Evolutionary conservation across 495 filamentous ascomycete genomes (phyloP), one percentile per base, ranked within the genome.

Genomic region (Aspergillus mulundensis): DNA sequence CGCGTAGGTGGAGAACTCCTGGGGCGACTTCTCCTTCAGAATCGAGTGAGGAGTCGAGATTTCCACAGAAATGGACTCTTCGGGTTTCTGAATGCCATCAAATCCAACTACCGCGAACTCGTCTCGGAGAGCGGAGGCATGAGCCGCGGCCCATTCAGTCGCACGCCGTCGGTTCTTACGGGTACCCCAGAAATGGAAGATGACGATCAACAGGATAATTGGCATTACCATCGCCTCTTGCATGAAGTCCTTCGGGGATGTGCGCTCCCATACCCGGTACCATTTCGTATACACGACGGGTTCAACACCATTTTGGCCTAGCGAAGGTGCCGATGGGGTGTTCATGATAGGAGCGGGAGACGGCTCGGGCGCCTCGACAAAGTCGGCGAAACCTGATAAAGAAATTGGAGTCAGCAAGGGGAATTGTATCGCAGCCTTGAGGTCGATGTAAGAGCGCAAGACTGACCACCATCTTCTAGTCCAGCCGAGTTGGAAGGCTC

Each of bases 221-320:
- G 82, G 79, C 47, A 94, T 74, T 63, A 97, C 87, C 70, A 93
- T 74, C 42, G 89, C 85, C 76, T 98, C 94, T 65, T 86, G 79
- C 70, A 85, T 81, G 79, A 98, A 98, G 64, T 98, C 94, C 59
- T 72, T 74, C 46, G 86, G 76, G 11, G 81, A 82, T 60, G 88
- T 80, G 60, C 94, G 89, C 81, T 98, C 92, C 82, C 93, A 94
- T 25, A 98, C 77, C 34, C 90, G 89, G 75, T 97, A 98, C 94
- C 94, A 97, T 76, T 89, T 90, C 41, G 94, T 96, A 70, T 88
- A 95, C 12, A 89, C 84, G 23, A 74, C 75, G 38, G 63, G 45
- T 36, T 68, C 69, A 23, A 66, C 70, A 32, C 69, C 62, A 50
- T 77, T 80, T 49, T 81, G 72, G 32, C 77, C 73, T 50, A 75